phyloP scores from a whole-genome alignment of 768 basidiomycete species.

The Panellus pusillus region DNA sequence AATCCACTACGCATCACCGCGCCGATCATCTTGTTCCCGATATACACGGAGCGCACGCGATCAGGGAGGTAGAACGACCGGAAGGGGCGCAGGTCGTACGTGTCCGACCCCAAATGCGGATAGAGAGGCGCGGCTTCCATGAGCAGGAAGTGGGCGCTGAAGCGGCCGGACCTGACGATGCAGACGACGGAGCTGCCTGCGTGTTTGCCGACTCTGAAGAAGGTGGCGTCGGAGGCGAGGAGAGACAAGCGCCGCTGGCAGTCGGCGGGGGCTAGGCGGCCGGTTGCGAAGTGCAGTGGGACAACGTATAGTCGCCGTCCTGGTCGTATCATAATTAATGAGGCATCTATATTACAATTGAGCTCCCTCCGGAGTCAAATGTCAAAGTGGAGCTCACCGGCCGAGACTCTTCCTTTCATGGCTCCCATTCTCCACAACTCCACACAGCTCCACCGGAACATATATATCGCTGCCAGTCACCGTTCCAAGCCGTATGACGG shows the following conservation, averaged over 20 bases:
- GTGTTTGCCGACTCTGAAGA: conserved; percentile 18
- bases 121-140: conserved; percentile 1
- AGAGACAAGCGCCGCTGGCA: conserved; percentile 1
- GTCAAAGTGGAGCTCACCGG: too few relatives aligned
- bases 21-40: conserved; percentile 19
- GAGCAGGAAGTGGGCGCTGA: conserved; percentile 20
- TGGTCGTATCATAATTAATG: neutral
- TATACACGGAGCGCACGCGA: conserved; percentile 18
- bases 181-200: conserved; percentile 12
- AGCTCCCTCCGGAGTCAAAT: too few relatives aligned
- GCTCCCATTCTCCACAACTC: too few relatives aligned
- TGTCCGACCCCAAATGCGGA: neutral
- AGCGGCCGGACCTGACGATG: conserved; percentile 12
- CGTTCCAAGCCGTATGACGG: too few relatives aligned
- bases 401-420: too few relatives aligned
- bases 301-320: conserved; percentile 11
- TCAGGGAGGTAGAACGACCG: conserved; percentile 22
- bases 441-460: too few relatives aligned
- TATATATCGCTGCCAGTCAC: too few relatives aligned
- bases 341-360: too few relatives aligned
- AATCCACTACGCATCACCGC: conserved; percentile 11
- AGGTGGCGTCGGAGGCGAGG: conserved; percentile 11
- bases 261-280: neutral
- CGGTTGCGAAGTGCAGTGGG: conserved; percentile 12
- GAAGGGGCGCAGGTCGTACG: neutral